Evolutionary conservation across 805 yeast species (phyloP).

Genomic region (Ogataea methanolica): DNA sequence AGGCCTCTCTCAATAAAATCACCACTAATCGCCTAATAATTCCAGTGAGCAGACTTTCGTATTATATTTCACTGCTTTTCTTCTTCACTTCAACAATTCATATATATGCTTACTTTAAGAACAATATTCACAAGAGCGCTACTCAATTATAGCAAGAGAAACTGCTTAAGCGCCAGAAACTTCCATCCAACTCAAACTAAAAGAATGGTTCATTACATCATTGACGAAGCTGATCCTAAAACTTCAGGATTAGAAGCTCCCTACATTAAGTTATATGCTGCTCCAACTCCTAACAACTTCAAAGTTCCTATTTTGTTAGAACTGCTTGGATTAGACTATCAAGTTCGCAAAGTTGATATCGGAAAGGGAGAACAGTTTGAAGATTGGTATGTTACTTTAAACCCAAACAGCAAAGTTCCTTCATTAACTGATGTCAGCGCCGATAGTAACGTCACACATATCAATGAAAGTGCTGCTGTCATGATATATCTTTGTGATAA

Average conservation of each 20-base stretch:
- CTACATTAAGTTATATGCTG: constrained; percentile 38
- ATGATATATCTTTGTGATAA: constrained; percentile 54
- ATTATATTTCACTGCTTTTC: no score
- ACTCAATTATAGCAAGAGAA: not conserved
- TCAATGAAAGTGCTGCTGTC: constrained; percentile 62
- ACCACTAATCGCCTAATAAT: no score
- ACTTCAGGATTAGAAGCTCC: constrained; percentile 33
- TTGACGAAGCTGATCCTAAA: constrained; percentile 32
- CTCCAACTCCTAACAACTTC: constrained; percentile 41
- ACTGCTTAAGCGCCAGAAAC: no score
- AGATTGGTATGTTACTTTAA: constrained; percentile 50
- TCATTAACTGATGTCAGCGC: constrained; percentile 37
- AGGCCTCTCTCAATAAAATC: no score
- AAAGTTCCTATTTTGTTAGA: constrained; percentile 39
- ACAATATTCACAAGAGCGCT: not conserved
- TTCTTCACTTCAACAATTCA: no score
- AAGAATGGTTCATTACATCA: constrained; percentile 27
- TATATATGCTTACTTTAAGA: no score
- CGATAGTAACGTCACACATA: constrained; percentile 38
- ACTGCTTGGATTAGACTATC: constrained; percentile 37
- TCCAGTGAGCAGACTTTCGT: no score
- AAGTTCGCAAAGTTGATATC: constrained; percentile 39
- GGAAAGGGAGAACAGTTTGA: constrained; percentile 43
- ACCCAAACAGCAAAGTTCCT: constrained; percentile 65
- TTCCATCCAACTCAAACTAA: no score